Evolutionary conservation across 1,284 basidiomycete genomes (phyloP), one percentile per base, ranked within the genome.

Genomic region (Irpex sp.): DNA sequence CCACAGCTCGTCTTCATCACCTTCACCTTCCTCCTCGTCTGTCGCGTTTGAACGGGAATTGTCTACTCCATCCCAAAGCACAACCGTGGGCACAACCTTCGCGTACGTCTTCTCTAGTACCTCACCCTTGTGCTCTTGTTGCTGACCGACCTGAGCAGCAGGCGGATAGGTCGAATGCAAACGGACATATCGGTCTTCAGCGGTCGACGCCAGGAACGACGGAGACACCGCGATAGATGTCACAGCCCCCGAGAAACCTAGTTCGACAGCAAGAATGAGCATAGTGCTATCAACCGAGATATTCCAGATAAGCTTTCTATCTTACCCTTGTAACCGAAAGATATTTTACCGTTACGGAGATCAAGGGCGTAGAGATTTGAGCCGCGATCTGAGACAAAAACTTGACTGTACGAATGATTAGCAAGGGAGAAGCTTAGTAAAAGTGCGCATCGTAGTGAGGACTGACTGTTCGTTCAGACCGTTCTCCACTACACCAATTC

Each of bases 321-420:
- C 67, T 58, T 61, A 87, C 90, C 88, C 79, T 86, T 88, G 70
- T 94, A 93, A 1, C 85, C 81, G 72, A 92, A 94, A 4, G 85
- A 73, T 7, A 89, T 75, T 55, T 81, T 78, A 0, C 94, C 94
- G 54, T 84, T 93, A 13, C 94, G 83, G 47, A 90, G 68, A 72
- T 96, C 94, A 4, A 95, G 63, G 0, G 90, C 82, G 59, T 83
- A 88, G 0, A 95, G 72, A 68, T 86, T 86, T 50, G 82, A 85
- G 4, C 87, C 87, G 61, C 83, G 80, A 73, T 96, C 94, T 5
- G 89, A 81, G 55, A 91, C 81, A 71, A 94, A 94, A 0, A 86
- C 74, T 73, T 95, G 89, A 70, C 93, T 95, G 60, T 19, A 60
- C 15, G 51, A 47, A 36, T 60, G 35, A 26, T 49, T 53, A 60